A percentile compares a stretch with the other conserved stretches of the same genome.
These are phyloP conservation scores for Pachysandra terminalis DNA, from an alignment of 164 flowering plant genomes.

Conservation along the genomic window DNA sequence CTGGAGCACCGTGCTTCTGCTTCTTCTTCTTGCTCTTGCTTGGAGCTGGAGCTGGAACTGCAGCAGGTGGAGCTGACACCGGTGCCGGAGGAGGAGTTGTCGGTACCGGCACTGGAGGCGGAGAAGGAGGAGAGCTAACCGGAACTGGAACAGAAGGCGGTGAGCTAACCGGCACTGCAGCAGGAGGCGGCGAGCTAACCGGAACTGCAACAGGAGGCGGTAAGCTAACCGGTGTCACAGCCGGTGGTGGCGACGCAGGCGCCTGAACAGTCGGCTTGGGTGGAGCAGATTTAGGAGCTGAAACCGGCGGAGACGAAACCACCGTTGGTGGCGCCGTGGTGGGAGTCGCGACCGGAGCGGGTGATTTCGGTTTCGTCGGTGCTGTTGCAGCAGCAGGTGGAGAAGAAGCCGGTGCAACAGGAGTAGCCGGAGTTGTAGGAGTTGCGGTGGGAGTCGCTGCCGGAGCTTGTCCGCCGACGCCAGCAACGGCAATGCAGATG, in stretches of 20 bases:
- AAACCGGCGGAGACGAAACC: constrained; percentile 14
- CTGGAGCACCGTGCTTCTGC: constrained; percentile 25
- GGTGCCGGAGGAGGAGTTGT: constrained; percentile 26
- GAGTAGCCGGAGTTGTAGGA: constrained; percentile 24
- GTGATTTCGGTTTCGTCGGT: constrained; percentile 7
- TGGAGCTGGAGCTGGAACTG: constrained; percentile 40
- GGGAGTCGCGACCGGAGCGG: constrained; percentile 9
- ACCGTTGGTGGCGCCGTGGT: constrained; percentile 13
- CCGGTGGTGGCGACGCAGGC: constrained; percentile 29
- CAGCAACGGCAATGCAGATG: constrained; percentile 44
- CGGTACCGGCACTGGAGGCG: constrained; percentile 20
- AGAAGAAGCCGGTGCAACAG: constrained; percentile 18
- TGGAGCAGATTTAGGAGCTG: constrained; percentile 24
- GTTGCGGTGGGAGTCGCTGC: constrained; percentile 38
- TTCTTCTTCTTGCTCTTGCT: constrained; percentile 23
- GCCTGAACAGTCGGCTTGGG: constrained; percentile 20
- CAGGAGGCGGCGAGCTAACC: constrained; percentile 21
- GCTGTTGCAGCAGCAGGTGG: constrained; percentile 16
- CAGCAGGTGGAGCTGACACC: constrained; percentile 24
- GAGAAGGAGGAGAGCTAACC: constrained; percentile 25
- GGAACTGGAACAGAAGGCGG: constrained; percentile 25
- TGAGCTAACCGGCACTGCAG: not conserved
- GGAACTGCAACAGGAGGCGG: constrained; percentile 22
- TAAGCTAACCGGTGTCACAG: not conserved
- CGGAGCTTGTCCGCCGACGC: constrained; percentile 49